These are phyloP conservation scores for Lachancea kluyveri DNA, from an alignment of 805 yeast genomes.

Conservation along the genomic window DNA sequence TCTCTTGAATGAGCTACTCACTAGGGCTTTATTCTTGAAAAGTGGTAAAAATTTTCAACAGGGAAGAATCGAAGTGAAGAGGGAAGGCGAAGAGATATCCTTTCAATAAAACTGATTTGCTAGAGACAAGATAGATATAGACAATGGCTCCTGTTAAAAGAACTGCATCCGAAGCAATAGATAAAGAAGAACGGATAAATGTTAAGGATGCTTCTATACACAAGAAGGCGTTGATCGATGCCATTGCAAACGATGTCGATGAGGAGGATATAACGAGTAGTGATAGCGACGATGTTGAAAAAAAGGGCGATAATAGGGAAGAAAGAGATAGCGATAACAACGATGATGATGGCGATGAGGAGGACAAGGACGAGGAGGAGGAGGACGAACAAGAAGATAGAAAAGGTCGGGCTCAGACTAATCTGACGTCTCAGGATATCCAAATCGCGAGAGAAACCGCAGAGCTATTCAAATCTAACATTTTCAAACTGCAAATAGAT, in stretches of 20 bases:
- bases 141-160: constrained; percentile 15
- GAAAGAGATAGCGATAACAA: constrained; percentile 18
- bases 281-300: constrained; percentile 8
- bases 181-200: constrained; percentile 2
- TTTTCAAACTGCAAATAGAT: constrained; percentile 91
- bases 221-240: constrained; percentile 9
- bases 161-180: constrained; percentile 17
- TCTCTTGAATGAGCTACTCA: no score
- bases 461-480: constrained; percentile 88
- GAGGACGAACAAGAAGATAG: constrained; percentile 13
- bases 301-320: constrained; percentile 10
- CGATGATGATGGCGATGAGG: constrained; percentile 26
- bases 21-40: no score
- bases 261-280: constrained; percentile 1
- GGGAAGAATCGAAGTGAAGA: no score
- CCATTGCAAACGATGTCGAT: constrained; percentile 1
- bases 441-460: constrained; percentile 92
- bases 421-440: constrained; percentile 69
- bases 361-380: constrained; percentile 14
- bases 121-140: no score
- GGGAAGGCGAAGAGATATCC: no score
- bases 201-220: constrained; percentile 4
- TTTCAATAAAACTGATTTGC: no score
- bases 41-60: neutral
- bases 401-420: constrained; percentile 17